phyloP scores from a whole-genome alignment of 192 early-diverging fungal genomes.

The Podila horticola region DNA sequence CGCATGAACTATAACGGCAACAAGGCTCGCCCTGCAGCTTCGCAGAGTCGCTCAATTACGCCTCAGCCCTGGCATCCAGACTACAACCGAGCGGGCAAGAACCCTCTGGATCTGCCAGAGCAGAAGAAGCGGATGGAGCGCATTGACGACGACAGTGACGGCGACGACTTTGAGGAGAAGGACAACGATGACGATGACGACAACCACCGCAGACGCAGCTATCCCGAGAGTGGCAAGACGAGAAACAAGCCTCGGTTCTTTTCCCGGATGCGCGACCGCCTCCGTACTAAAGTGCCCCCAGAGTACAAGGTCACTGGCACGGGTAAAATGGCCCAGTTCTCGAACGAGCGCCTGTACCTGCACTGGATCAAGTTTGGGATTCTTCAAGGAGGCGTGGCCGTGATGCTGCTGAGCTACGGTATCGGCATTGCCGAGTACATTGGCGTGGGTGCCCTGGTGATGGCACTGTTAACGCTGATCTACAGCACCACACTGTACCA shows the following conservation, averaged over 20 bases:
- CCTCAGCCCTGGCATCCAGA: slow-evolving; percentile 49
- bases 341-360: slow-evolving; percentile 49
- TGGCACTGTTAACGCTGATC: slow-evolving; percentile 26
- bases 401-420: slow-evolving; percentile 34
- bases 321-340: slow-evolving; percentile 38
- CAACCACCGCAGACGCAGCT: neutral
- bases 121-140: neutral
- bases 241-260: slow-evolving; percentile 24
- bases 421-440: slow-evolving; percentile 15
- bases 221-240: slow-evolving; percentile 7
- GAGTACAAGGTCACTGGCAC: slow-evolving; percentile 14
- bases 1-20: neutral
- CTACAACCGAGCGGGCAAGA: slow-evolving; percentile 3
- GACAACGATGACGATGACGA: neutral
- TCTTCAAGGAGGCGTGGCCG: slow-evolving; percentile 30
- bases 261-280: slow-evolving; percentile 10
- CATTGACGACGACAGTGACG: neutral
- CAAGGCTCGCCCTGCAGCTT: slow-evolving; percentile 8
- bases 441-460: slow-evolving; percentile 21
- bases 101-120: slow-evolving; percentile 20
- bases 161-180: neutral
- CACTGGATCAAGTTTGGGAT: slow-evolving; percentile 47
- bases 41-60: slow-evolving; percentile 16
- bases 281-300: neutral
- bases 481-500: slow-evolving; percentile 36